Evolutionary conservation across 345 rosid species (phyloP).

Genomic region (Angophora floribunda): DNA sequence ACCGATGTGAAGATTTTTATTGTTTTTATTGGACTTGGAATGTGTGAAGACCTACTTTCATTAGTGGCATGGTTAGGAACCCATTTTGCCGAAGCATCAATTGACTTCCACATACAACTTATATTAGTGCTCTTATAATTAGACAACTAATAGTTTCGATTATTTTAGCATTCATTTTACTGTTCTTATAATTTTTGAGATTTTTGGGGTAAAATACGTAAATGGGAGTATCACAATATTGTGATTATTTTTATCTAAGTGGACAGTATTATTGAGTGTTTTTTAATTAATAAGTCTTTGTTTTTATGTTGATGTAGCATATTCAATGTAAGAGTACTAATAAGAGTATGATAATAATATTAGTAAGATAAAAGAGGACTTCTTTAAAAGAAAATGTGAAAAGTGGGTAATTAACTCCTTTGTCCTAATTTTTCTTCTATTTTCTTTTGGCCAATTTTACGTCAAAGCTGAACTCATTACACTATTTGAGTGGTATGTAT

Average conservation of each 20-base stretch:
- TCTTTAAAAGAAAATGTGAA: neutral
- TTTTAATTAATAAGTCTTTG: neutral
- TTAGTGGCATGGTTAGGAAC: neutral
- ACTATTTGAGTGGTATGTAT: neutral
- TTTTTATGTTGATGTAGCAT: neutral
- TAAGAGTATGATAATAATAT: neutral
- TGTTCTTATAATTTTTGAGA: neutral
- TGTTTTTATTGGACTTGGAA: neutral
- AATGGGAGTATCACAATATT: neutral
- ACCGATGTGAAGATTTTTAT: neutral
- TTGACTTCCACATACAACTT: neutral
- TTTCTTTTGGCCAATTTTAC: neutral
- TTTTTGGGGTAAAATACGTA: neutral
- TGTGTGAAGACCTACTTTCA: neutral
- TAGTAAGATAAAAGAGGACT: neutral
- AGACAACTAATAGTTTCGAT: neutral
- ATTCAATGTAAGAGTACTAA: neutral
- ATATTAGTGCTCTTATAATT: neutral
- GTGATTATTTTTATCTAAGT: neutral
- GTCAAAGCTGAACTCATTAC: neutral
- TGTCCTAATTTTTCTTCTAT: neutral
- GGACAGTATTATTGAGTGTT: neutral
- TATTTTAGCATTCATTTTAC: neutral
- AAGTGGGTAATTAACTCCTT: neutral
- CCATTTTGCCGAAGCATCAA: neutral